A percentile compares a stretch with the other conserved stretches of the same genome.
phyloP scores from a whole-genome alignment of 331 rosid species.

The Quercus lobata region DNA sequence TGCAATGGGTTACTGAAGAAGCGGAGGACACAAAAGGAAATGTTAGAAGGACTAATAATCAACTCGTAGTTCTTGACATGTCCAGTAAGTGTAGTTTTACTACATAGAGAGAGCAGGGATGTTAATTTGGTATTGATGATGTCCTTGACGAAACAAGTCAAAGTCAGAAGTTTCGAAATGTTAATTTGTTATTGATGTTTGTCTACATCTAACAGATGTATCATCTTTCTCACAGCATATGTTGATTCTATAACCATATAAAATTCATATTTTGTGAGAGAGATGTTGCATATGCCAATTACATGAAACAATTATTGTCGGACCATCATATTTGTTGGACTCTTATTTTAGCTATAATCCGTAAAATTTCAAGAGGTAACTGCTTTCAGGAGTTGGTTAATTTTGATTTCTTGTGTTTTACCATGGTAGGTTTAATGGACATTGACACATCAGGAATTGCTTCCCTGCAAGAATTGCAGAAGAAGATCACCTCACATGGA shows the following conservation, averaged over 20 bases:
- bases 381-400: background rate
- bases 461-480: slow-evolving; percentile 51
- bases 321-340: background rate
- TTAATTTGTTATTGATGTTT: too few species aligned
- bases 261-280: too few species aligned
- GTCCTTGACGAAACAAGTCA: too few species aligned
- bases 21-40: slow-evolving; percentile 33
- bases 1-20: slow-evolving; percentile 44
- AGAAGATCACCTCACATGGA: slow-evolving; percentile 40
- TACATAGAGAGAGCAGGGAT: background rate
- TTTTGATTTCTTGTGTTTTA: background rate
- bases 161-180: too few species aligned
- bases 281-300: too few species aligned
- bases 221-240: too few species aligned
- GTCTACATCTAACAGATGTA: too few species aligned
- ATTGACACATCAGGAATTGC: slow-evolving; percentile 69
- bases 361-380: background rate
- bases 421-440: slow-evolving; percentile 46
- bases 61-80: slow-evolving; percentile 54
- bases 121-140: background rate
- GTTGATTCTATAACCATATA: too few species aligned
- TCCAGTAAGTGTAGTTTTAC: slow-evolving; percentile 45
- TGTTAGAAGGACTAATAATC: slow-evolving; percentile 22
- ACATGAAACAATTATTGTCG: background rate
- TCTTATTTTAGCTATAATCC: background rate